These are phyloP conservation scores for Fonsecaea nubica DNA, from an alignment of 2,329 filamentous ascomycete genomes.

Conservation along the genomic window DNA sequence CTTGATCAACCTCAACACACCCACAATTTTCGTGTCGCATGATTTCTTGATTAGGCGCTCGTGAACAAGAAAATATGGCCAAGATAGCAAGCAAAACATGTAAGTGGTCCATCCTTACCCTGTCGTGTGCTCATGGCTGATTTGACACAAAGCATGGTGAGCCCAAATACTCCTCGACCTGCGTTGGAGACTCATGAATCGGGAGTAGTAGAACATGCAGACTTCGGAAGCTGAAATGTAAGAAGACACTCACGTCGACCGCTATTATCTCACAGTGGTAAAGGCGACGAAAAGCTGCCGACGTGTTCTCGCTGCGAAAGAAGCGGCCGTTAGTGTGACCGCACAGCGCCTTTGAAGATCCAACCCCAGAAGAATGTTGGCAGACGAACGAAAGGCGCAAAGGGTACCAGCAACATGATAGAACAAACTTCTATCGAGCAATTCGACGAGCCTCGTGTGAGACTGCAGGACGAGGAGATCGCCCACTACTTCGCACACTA, in stretches of 20 bases:
- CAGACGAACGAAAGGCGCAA: not conserved
- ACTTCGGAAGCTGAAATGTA: constrained; percentile 29
- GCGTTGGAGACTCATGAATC: not conserved
- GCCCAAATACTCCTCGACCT: not conserved
- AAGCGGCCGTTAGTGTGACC: constrained; percentile 24
- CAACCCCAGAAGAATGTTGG: constrained; percentile 12
- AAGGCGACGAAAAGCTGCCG: constrained; percentile 52
- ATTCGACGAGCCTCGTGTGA: constrained; percentile 5
- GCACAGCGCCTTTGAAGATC: constrained; percentile 24
- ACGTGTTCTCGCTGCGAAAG: constrained; percentile 26
- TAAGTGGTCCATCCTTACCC: not conserved
- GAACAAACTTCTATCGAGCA: not conserved
- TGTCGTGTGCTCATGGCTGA: not conserved
- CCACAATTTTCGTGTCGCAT: not conserved
- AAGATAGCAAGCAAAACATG: constrained; percentile 22
- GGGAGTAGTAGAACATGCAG: constrained; percentile 24
- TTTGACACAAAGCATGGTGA: constrained; percentile 21
- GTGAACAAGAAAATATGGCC: constrained; percentile 7
- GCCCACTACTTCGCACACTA: constrained; percentile 29
- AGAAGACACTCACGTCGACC: not conserved
- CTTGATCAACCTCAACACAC: not conserved
- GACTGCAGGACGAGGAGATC: constrained; percentile 21
- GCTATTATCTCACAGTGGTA: constrained; percentile 24
- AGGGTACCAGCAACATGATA: not conserved
- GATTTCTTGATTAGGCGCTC: not conserved